Base-by-base conservation (phyloP, 495 filamentous ascomycete species). In the Delitschia confertaspora region DNA sequence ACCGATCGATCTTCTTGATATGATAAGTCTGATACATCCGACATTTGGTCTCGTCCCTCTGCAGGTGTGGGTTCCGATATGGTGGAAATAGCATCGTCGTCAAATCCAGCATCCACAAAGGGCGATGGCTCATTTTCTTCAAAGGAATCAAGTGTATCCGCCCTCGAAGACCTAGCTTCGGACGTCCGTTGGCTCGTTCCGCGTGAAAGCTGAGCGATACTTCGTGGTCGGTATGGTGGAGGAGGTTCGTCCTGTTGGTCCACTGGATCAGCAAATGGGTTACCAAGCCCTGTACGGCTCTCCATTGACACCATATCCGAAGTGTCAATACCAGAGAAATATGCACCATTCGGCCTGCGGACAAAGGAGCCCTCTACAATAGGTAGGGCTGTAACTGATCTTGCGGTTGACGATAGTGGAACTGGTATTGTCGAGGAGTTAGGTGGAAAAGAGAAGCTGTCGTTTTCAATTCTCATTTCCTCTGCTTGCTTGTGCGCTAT, bases 301-400 rank as follows among this genome's bases (percentile, higher is more conserved):
- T 43, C 21, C 31, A 50, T 18, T 8, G 51, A 55, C 10, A 55
- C 20, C 6, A 50, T 17, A 32, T 56, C 53, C 0, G 53, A 56
- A 21, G 53, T 56, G 34, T 52, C 48, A 20, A 56, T 52, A n/a
- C 53, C 53, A 13, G 53, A 51, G 27, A 33, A 48, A 33, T 56
- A 56, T 3, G 47, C 39, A 14, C 46, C 46, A 25, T 42, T 55
- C n/a, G n/a, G n/a, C n/a, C n/a, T n/a, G n/a, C n/a, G n/a, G n/a
- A n/a, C n/a, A n/a, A n/a, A n/a, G 13, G 46, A 46, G 11, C 32
- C 42, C 3, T 40, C 17, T 3, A 17, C 16, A 21, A 55, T 55
- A 20, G 51, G 51, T 17, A 31, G 40, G 27, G 52, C 36, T 8
- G 31, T n/a, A 1, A 34, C 30, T 22, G 39, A 43, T 2, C 14